Evolutionary conservation across 257 asterid species (phyloP).

Genomic region (Parsonsia alboflavescens): DNA sequence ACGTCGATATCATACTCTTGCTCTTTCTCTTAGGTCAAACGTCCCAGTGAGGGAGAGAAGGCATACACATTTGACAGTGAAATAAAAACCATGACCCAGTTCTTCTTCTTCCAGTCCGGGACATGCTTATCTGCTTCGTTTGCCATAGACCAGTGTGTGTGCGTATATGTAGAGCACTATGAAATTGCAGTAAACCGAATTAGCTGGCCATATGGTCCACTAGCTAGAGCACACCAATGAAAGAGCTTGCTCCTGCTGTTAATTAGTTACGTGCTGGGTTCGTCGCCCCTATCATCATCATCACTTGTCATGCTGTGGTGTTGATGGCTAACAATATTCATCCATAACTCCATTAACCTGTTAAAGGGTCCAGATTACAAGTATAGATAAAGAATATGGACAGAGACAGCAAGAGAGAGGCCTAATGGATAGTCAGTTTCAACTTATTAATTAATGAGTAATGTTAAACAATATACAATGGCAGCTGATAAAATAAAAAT

Average conservation of each 20-base stretch:
- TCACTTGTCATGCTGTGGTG: constrained; percentile 12
- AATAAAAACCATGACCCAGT: constrained; percentile 16
- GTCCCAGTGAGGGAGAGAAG: too few species aligned
- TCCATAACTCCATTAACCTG: neutral
- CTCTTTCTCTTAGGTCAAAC: too few species aligned
- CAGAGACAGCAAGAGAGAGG: neutral
- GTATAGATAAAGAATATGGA: neutral
- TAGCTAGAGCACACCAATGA: constrained; percentile 10
- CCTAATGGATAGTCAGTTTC: too few species aligned
- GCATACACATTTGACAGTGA: constrained; percentile 18
- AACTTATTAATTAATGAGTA: neutral
- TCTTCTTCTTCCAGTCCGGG: constrained; percentile 13
- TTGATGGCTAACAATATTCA: constrained; percentile 9
- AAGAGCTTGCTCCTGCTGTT: constrained; percentile 1
- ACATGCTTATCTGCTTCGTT: constrained; percentile 17
- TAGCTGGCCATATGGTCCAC: constrained; percentile 31
- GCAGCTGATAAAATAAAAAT: constrained; percentile 8
- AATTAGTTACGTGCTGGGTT: constrained; percentile 1
- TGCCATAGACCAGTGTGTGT: constrained; percentile 10
- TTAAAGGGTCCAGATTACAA: neutral
- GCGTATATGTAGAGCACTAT: constrained; percentile 1
- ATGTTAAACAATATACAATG: constrained; percentile 11
- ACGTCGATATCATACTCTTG: constrained; percentile 15
- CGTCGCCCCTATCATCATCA: neutral
- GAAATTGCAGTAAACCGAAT: constrained; percentile 9